Base-by-base conservation (phyloP, 148 eudicot genomes). In the Arctostaphylos glauca region DNA sequence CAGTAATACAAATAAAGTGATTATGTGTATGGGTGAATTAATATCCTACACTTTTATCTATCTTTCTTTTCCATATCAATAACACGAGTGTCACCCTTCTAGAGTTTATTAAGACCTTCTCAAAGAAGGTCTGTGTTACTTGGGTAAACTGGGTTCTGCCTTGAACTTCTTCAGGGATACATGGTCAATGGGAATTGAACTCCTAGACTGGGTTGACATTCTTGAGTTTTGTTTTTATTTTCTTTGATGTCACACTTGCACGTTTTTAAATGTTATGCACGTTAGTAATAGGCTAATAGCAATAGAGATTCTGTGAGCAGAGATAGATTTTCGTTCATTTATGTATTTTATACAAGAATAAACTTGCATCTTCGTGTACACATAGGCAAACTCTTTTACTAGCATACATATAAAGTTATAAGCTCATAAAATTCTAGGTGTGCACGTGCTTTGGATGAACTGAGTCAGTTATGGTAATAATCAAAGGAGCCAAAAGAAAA, bases 151-250 rank as follows among this genome's bases (percentile, higher is more conserved):
- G 9, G 31, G 73, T 25, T 68, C 46, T 38, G 38, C 74, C 48
- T 70, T 70, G 47, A 70, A 15, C 48, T 38, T 14, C 74, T 41
- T 70, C 48, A 70, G 74, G 74, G 38, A 70, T 38, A 23, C 43
- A 6, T 70, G 74, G 74, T 70, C n/a, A 41, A 41, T 38, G 19
- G 74, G 74, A 70, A 70, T 70, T 41, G 74, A 70, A 70, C 74
- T 41, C 4, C 49, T 44, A 71, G 21, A 71, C 75, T 21, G 16
- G 50, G 75, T 44, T 71, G 48, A 70, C 14, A n/a, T 44, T 41
- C 21, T 71, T 16, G 49, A 44, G 12, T 71, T 16, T 6, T 44
- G 15, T 6, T 7, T 43, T 70, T 70, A 5, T 41, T 70, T 38
- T 31, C 49, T 9, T 70, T 43, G 19, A 70, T 41, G 44, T 31